Conservation (phyloP, 495 filamentous ascomycete species). For the Annulohypoxylon nitens region DNA sequence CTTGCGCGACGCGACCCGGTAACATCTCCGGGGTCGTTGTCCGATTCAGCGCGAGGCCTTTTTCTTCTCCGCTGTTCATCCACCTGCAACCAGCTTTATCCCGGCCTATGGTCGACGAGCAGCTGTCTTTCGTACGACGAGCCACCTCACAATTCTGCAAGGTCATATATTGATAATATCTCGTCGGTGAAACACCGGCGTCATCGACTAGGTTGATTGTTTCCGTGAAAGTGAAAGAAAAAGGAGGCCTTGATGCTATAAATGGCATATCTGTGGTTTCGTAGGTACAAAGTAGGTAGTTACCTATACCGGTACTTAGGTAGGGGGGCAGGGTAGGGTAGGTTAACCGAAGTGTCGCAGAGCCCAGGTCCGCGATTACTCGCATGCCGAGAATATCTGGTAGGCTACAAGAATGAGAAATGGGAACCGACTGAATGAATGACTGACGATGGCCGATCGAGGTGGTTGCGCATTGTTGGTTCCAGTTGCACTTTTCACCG, state of each 20-base stretch:
- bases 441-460: not conserved
- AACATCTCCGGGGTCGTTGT: slow-evolving; percentile 2
- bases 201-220: slow-evolving; percentile 9
- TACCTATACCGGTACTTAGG: not conserved
- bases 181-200: slow-evolving; percentile 16
- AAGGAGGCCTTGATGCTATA: too few relatives aligned
- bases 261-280: not conserved
- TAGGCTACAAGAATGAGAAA: not conserved
- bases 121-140: not conserved
- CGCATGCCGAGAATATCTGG: slow-evolving; percentile 3
- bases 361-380: not conserved
- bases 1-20: slow-evolving; percentile 15
- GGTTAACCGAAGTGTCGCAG: not conserved
- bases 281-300: not conserved
- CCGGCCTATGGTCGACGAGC: not conserved
- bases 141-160: slow-evolving; percentile 6
- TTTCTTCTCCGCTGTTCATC: not conserved
- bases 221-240: not conserved
- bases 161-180: slow-evolving; percentile 7
- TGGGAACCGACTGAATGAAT: not conserved
- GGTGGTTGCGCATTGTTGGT: not conserved
- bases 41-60: slow-evolving; percentile 9
- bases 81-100: slow-evolving; percentile 1
- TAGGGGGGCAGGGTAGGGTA: not conserved
- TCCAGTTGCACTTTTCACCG: not conserved